A percentile compares a stretch with the other conserved stretches of the same genome.
Evolutionary conservation across 2,329 filamentous ascomycete species (phyloP).

Genomic region (Cordyceps militaris): DNA sequence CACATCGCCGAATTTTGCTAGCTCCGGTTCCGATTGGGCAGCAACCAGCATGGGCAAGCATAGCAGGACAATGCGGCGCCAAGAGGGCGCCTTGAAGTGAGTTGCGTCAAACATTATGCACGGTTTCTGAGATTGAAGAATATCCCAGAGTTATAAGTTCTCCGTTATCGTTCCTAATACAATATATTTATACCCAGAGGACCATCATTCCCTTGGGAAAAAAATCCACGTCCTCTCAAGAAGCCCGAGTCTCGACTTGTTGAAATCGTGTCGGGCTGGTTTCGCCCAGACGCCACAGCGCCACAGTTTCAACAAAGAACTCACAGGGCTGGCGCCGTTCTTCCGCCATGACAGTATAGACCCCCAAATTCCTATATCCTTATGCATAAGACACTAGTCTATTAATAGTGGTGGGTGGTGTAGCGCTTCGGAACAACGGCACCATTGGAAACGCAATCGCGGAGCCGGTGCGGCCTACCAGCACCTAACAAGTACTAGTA

Average conservation of each 20-base stretch:
- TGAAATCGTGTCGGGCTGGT: neutral
- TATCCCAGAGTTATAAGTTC: no score
- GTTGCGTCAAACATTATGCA: neutral
- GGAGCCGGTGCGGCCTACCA: neutral
- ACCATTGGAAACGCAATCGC: neutral
- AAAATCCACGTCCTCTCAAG: no score
- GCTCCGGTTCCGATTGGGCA: neutral
- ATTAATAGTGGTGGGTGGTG: neutral
- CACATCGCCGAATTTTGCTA: neutral
- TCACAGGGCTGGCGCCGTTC: neutral
- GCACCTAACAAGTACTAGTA: no score
- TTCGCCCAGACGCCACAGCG: neutral
- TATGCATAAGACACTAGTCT: neutral
- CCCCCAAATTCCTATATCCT: neutral
- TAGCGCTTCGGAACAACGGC: neutral
- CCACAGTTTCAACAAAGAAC: neutral
- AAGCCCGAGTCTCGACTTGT: neutral
- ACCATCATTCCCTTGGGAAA: no score
- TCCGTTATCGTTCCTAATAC: no score
- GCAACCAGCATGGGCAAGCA: neutral
- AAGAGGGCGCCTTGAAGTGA: no score
- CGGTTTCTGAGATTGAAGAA: neutral
- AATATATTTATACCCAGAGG: no score
- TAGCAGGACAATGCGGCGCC: neutral
- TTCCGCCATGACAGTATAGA: neutral